These are phyloP conservation scores for Globisporangium rhizosaccharum DNA, from an alignment of 352 stramenopile species.

Conservation along the genomic window DNA sequence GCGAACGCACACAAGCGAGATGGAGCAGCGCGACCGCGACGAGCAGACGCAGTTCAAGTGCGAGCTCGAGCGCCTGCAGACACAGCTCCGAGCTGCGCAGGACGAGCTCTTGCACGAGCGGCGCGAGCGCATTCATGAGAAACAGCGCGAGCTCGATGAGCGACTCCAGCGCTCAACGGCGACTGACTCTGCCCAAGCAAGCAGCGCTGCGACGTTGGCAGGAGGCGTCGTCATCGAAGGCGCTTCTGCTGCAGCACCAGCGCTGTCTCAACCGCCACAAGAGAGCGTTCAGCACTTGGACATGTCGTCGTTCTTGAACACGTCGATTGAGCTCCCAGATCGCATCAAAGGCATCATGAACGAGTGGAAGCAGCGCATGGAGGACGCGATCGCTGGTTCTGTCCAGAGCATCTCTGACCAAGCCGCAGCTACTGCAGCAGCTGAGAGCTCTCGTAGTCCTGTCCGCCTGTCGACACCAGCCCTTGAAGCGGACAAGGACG, in stretches of 20 bases:
- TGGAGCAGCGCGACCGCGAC: constrained; percentile 25
- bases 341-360: constrained; percentile 55
- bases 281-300: constrained; percentile 16
- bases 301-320: constrained; percentile 50
- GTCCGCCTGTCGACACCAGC: too few relatives aligned
- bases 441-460: neutral
- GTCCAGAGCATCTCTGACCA: constrained; percentile 14
- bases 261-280: too few relatives aligned
- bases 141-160: constrained; percentile 44
- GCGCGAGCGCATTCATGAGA: constrained; percentile 49
- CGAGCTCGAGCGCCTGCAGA: constrained; percentile 28
- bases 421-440: neutral
- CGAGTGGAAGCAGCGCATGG: constrained; percentile 57
- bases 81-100: constrained; percentile 45
- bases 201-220: neutral
- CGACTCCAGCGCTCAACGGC: constrained; percentile 26
- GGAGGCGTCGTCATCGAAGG: neutral
- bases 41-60: constrained; percentile 22
- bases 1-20: constrained; percentile 38
- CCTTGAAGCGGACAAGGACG: neutral
- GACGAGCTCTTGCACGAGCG: constrained; percentile 51
- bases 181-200: neutral
- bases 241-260: too few relatives aligned
- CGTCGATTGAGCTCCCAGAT: constrained; percentile 44
- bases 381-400: constrained; percentile 27